phyloP scores from a whole-genome alignment of 139 green algal species.

The Volvox africanus region DNA sequence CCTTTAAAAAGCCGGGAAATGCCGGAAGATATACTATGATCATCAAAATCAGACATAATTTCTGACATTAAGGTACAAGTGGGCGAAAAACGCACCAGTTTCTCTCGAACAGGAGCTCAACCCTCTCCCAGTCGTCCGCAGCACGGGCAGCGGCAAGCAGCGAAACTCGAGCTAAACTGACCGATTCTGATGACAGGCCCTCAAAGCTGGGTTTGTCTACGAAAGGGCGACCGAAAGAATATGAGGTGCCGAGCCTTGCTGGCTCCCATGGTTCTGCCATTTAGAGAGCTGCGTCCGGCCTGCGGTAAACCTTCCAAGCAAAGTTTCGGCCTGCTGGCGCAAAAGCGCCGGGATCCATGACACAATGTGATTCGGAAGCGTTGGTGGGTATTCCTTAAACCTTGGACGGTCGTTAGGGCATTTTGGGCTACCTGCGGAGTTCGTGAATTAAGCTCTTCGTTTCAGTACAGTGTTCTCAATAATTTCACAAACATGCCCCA shows the following conservation, averaged over 20 bases:
- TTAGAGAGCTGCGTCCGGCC: not conserved
- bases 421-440: no score
- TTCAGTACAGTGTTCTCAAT: no score
- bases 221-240: not conserved
- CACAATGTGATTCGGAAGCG: not conserved
- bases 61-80: no score
- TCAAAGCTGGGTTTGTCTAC: conserved; percentile 14
- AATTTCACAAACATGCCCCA: no score
- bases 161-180: not conserved
- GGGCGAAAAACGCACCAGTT: conserved; percentile 11
- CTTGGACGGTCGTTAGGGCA: no score
- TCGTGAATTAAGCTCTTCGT: no score
- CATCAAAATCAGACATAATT: no score
- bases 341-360: conserved; percentile 8
- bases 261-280: no score
- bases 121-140: conserved; percentile 11
- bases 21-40: no score
- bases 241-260: not conserved
- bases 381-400: no score
- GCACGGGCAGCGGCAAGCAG: not conserved
- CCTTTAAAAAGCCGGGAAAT: no score
- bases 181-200: not conserved
- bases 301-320: not conserved
- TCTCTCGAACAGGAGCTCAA: conserved; percentile 5
- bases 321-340: not conserved